Percentiles rank a stretch among this genome's conserved stretches.
Evolutionary conservation across 495 filamentous ascomycete species (phyloP).

Genomic region (Penicillium cosmopolitanum): DNA sequence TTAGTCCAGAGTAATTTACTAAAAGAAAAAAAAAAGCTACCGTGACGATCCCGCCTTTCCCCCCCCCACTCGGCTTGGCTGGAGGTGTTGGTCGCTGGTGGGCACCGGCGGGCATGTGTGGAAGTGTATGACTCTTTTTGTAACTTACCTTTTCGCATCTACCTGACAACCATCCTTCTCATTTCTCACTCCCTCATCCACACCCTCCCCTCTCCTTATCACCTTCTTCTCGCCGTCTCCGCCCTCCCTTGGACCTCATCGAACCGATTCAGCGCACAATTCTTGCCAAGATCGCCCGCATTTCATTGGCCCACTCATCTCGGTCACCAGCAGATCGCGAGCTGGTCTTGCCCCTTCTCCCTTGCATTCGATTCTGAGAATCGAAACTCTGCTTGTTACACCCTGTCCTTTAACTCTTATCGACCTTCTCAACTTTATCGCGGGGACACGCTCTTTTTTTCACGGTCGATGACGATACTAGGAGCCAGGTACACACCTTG

Average conservation of each 20-base stretch:
- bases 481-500: conserved; percentile 14
- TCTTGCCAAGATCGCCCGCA: conserved; percentile 28
- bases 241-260: not conserved
- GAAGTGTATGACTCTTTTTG: not conserved
- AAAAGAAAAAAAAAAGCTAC: conserved; percentile 1
- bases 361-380: conserved; percentile 25
- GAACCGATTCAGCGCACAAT: conserved; percentile 15
- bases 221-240: conserved; percentile 3
- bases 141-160: too few relatives aligned
- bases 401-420: conserved; percentile 14
- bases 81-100: not conserved
- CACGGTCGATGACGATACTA: conserved; percentile 27
- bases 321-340: conserved; percentile 29
- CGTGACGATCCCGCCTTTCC: conserved; percentile 1
- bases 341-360: conserved; percentile 27
- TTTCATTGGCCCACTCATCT: conserved; percentile 28
- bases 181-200: conserved; percentile 1
- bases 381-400: conserved; percentile 15
- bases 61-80: conserved; percentile 16
- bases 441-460: conserved; percentile 12
- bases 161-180: not conserved
- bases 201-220: not conserved
- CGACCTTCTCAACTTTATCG: not conserved
- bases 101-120: not conserved
- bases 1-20: not conserved